Base-by-base conservation (phyloP, 1,139 yeast genomes). In the Suhomyces coccinellae region DNA sequence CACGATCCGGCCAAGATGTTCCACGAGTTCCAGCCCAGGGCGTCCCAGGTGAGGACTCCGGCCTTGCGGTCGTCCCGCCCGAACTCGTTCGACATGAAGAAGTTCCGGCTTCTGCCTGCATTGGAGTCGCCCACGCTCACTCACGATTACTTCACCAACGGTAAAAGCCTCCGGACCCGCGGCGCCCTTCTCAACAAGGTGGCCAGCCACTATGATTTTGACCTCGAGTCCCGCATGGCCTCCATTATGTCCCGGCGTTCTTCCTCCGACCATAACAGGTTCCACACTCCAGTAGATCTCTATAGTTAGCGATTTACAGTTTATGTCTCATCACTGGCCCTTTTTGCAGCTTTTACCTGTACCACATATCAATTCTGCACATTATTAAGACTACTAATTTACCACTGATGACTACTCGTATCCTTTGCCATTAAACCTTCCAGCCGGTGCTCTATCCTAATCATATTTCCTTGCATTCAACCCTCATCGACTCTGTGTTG, bases 101-200 rank as follows among this genome's bases (percentile, higher is more conserved):
- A 48, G 44, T 53, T 53, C 30, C 51, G 46, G 20, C 37, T 45
- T 9, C 41, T 44, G 16, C 48, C 45, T 11, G 27, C 45, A 3
- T n/a, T 33, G 15, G 41, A 29, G 9, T 40, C 43, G 11, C 41
- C 42, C 15, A 30, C 39, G 2, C 13, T 34, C 1, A 34, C 33
- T 20, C 33, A 37, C 13, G 42, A 38, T 30, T 44, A 45, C 33
- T 44, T 42, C 33, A 22, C 43, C 26, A 31, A 40, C n/a, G 48
- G 52, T 6, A 43, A 43, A 6, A 47, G 45, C 27, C 15, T 44
- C 26, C 44, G 46, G 40, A 49, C 54, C 3, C 44, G 55, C 29
- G 52, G 51, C 6, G 46, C 47, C 7, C 37, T 55, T 9, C 43
- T 55, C 17, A 47, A 50, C 33, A 54, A 51, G 39, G 36, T 56